These are phyloP conservation scores for Trichoderma orchidacearum DNA, from an alignment of 495 filamentous ascomycete genomes.

Conservation along the genomic window DNA sequence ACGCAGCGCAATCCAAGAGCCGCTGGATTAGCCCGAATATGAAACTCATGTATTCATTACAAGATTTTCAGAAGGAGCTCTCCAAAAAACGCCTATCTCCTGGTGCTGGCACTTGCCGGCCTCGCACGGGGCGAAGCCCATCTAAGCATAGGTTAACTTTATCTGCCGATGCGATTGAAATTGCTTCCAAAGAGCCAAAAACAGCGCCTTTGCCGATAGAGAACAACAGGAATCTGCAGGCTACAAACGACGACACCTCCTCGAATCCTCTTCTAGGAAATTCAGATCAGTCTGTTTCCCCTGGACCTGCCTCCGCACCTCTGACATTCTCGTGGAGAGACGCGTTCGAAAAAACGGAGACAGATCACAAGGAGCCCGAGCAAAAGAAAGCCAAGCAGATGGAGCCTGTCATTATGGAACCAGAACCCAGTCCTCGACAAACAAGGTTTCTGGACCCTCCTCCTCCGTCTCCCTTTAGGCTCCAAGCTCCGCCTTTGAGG, in stretches of 20 bases:
- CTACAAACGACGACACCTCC: constrained; percentile 7
- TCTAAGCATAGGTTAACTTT: constrained; percentile 37
- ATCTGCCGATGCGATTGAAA: constrained; percentile 35
- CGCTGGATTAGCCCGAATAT: constrained; percentile 97
- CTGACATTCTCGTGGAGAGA: constrained; percentile 37
- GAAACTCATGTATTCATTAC: constrained; percentile 93
- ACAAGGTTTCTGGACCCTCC: background rate
- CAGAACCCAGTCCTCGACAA: background rate
- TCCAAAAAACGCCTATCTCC: constrained; percentile 28
- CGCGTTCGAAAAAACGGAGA: constrained; percentile 24
- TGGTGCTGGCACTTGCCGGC: constrained; percentile 29
- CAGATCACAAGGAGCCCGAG: constrained; percentile 11
- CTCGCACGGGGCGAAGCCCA: constrained; percentile 22
- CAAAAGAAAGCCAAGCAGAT: background rate
- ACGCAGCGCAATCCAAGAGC: constrained; percentile 77
- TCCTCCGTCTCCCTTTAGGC: background rate
- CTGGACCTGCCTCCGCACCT: constrained; percentile 45
- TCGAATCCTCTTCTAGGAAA: constrained; percentile 20
- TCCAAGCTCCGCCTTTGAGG: background rate
- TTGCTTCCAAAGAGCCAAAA: constrained; percentile 28
- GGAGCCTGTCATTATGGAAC: background rate
- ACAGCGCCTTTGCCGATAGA: constrained; percentile 38
- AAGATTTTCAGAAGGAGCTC: constrained; percentile 73
- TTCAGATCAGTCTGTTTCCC: constrained; percentile 30
- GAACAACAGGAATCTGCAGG: constrained; percentile 9